Conservation (phyloP, 2,329 filamentous ascomycete genomes). For the Fusarium devonianum region DNA sequence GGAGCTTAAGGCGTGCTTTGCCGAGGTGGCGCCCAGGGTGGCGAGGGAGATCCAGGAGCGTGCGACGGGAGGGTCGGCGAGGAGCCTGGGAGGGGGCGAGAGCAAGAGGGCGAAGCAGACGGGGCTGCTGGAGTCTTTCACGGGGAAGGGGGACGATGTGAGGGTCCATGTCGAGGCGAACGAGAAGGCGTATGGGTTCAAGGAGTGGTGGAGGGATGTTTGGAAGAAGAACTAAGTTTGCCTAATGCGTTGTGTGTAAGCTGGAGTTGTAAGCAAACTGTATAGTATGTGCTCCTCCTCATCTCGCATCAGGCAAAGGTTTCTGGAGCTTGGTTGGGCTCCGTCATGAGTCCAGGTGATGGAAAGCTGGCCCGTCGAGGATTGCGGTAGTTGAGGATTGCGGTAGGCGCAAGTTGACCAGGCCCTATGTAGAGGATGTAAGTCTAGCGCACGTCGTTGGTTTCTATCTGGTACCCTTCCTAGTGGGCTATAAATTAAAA, state of each 20-base stretch:
- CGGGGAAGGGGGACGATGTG: slow-evolving; percentile 53
- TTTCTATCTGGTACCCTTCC: too few relatives aligned
- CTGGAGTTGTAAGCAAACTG: background rate
- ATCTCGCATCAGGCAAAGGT: too few relatives aligned
- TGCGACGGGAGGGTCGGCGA: slow-evolving; percentile 55
- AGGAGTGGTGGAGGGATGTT: slow-evolving; percentile 87
- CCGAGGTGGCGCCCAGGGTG: slow-evolving; percentile 82
- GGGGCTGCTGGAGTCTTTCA: slow-evolving; percentile 69
- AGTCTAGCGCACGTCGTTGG: too few relatives aligned
- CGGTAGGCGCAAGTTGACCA: too few relatives aligned
- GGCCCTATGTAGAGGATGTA: too few relatives aligned
- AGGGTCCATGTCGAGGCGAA: slow-evolving; percentile 76
- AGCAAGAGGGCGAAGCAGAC: slow-evolving; percentile 45
- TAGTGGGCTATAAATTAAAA: too few relatives aligned
- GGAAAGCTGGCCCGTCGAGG: too few relatives aligned
- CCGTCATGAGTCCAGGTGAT: too few relatives aligned
- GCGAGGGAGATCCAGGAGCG: slow-evolving; percentile 75
- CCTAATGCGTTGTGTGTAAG: too few relatives aligned
- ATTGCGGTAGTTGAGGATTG: too few relatives aligned
- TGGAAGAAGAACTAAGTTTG: slow-evolving; percentile 55
- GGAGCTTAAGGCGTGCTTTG: slow-evolving; percentile 82
- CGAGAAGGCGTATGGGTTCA: slow-evolving; percentile 81
- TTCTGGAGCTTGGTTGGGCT: too few relatives aligned
- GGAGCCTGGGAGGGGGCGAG: slow-evolving; percentile 43
- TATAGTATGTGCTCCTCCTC: background rate